A percentile compares a stretch with the other conserved stretches of the same genome.
These are phyloP conservation scores for Erodium maritimum DNA, from an alignment of 345 rosid species.

Conservation along the genomic window DNA sequence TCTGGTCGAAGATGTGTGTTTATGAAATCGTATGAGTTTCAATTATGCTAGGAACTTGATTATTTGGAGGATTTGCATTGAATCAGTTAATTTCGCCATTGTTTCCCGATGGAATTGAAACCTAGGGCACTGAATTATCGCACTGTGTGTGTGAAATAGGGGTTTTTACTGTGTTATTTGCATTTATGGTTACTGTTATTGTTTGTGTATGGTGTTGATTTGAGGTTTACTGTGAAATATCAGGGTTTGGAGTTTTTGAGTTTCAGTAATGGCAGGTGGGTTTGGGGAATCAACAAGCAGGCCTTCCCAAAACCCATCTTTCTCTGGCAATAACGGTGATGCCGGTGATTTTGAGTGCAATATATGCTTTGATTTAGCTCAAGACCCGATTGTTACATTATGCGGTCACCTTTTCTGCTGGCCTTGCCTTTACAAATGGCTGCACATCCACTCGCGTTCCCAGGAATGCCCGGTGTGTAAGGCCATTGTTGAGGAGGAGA, in stretches of 20 bases:
- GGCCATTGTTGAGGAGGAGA: conserved; percentile 75
- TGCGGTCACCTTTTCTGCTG: conserved; percentile 99
- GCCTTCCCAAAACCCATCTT: conserved; percentile 52
- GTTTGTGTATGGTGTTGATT: conserved; percentile 6
- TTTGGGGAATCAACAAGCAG: conserved; percentile 55
- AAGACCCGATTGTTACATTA: conserved; percentile 93
- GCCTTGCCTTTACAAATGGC: conserved; percentile 99
- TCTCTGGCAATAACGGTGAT: conserved; percentile 44
- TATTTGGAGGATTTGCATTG: not conserved
- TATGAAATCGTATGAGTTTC: not conserved
- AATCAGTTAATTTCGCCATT: too few relatives aligned
- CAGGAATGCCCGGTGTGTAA: conserved; percentile 92
- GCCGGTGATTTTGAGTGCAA: conserved; percentile 90
- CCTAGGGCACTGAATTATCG: not conserved
- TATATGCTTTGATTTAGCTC: conserved; percentile 96
- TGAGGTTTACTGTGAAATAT: conserved; percentile 3
- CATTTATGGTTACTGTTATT: not conserved
- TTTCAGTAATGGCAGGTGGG: conserved; percentile 42
- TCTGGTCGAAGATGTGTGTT: not conserved
- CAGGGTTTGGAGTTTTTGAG: conserved; percentile 18
- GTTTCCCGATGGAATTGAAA: not conserved
- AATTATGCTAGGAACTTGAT: not conserved
- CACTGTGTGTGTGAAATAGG: too few relatives aligned
- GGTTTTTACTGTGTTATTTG: too few relatives aligned
- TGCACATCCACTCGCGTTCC: conserved; percentile 66